Evolutionary conservation across 495 filamentous ascomycete species (phyloP).

Genomic region (Penicillium verhagenii): DNA sequence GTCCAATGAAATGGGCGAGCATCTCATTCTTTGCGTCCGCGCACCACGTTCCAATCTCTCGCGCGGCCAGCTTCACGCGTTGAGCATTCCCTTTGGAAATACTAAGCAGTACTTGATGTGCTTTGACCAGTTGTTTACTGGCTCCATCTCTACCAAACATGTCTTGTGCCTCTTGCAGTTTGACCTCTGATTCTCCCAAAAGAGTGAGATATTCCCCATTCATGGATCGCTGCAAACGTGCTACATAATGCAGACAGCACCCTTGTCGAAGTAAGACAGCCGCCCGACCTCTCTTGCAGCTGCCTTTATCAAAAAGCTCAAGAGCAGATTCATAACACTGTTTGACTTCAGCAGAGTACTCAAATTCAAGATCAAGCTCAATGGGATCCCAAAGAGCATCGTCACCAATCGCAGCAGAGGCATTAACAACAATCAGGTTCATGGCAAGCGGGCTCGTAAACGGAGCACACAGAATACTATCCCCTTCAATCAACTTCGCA

Average conservation of each 20-base stretch:
- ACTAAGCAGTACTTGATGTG: conserved; percentile 19
- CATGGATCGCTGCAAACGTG: conserved; percentile 2
- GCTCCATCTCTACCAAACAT: conserved; percentile 24
- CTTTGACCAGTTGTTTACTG: conserved; percentile 18
- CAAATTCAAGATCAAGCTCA: conserved; percentile 14
- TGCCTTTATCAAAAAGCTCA: conserved; percentile 11
- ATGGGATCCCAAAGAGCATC: conserved; percentile 22
- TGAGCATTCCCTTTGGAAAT: conserved; percentile 15
- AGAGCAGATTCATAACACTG: conserved; percentile 15
- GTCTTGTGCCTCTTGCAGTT: conserved; percentile 11
- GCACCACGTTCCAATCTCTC: conserved; percentile 24
- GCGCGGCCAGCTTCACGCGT: conserved; percentile 10
- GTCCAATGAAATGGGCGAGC: conserved; percentile 14
- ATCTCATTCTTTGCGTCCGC: conserved; percentile 16
- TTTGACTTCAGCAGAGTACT: conserved; percentile 7
- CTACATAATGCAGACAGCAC: conserved; percentile 19
- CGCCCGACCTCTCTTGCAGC: conserved; percentile 18
- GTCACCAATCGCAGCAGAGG: conserved; percentile 1
- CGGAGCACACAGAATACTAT: conserved; percentile 18
- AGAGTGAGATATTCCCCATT: conserved; percentile 1
- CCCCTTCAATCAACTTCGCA: conserved; percentile 22
- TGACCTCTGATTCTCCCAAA: conserved; percentile 11
- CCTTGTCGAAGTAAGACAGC: conserved; percentile 24
- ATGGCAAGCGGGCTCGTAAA: conserved; percentile 24
- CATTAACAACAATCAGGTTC: conserved; percentile 19